Conservation (phyloP, 2,329 filamentous ascomycete genomes). For the Trichocomaceae sp. region DNA sequence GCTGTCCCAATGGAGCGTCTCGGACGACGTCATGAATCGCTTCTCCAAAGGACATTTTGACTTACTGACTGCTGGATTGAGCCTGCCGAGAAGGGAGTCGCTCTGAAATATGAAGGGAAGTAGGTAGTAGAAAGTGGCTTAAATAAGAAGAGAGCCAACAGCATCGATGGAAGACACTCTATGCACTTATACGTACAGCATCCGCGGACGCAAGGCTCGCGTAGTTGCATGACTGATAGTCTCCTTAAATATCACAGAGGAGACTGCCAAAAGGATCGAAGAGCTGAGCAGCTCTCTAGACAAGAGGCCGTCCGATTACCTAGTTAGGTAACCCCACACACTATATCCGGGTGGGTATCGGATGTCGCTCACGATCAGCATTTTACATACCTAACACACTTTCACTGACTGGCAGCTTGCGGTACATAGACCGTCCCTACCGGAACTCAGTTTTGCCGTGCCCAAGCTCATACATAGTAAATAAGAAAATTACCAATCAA, state of each 20-base stretch:
- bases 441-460: neutral
- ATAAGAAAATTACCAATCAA: neutral
- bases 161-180: neutral
- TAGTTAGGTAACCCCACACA: neutral
- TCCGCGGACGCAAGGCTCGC: neutral
- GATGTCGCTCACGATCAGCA: neutral
- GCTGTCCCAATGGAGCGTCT: constrained; percentile 36
- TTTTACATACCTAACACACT: too few relatives aligned
- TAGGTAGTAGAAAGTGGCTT: neutral
- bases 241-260: neutral
- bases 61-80: neutral
- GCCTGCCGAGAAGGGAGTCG: neutral
- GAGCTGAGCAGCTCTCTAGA: neutral
- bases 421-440: neutral
- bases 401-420: neutral
- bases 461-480: neutral
- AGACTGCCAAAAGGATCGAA: neutral
- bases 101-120: neutral
- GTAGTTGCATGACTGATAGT: neutral
- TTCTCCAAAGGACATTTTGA: neutral
- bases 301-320: neutral
- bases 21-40: neutral
- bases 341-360: neutral
- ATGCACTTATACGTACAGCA: neutral
- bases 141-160: neutral